Percentiles rank a stretch among this genome's conserved stretches.
Conservation (phyloP, 2,329 filamentous ascomycete species). For the Nemania diffusa region DNA sequence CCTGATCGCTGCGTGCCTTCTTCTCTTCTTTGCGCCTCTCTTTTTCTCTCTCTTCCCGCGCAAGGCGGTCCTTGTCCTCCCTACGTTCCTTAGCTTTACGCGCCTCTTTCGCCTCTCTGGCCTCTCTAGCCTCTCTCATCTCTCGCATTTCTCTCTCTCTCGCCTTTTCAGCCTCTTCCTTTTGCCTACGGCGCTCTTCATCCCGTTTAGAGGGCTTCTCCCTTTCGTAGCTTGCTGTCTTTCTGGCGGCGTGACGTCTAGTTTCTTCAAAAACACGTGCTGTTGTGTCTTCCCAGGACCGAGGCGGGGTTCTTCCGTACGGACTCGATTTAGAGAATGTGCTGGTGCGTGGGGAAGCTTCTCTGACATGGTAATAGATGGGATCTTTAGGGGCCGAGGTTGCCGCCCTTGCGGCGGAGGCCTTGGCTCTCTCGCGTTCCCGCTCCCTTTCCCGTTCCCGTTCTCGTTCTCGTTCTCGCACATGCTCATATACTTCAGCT, state of each 20-base stretch:
- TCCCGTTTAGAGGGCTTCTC: constrained; percentile 57
- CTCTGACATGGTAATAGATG: constrained; percentile 59
- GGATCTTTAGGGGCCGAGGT: constrained; percentile 52
- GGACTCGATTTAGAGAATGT: constrained; percentile 53
- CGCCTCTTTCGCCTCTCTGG: constrained; percentile 45
- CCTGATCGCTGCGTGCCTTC: constrained; percentile 43
- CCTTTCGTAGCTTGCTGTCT: constrained; percentile 58
- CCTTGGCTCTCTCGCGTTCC: constrained; percentile 45
- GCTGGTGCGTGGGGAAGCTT: constrained; percentile 60
- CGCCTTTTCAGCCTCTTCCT: constrained; percentile 47
- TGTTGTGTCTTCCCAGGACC: constrained; percentile 60
- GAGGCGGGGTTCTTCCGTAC: constrained; percentile 50
- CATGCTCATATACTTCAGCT: constrained; percentile 70
- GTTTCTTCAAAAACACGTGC: constrained; percentile 57
- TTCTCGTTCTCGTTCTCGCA: constrained; percentile 53
- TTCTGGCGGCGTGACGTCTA: constrained; percentile 55
- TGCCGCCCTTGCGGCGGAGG: constrained; percentile 22
- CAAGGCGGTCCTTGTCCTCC: constrained; percentile 35
- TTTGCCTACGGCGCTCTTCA: constrained; percentile 52
- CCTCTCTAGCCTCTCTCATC: constrained; percentile 40
- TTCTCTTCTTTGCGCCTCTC: constrained; percentile 44
- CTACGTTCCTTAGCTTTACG: constrained; percentile 8
- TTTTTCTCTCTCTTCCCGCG: constrained; percentile 50
- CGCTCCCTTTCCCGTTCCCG: constrained; percentile 44
- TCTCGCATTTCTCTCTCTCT: constrained; percentile 37